Percentiles rank a stretch among this genome's conserved stretches.
Evolutionary conservation across 2,329 filamentous ascomycete genomes (phyloP).

Genomic region (Epichloe sibirici): DNA sequence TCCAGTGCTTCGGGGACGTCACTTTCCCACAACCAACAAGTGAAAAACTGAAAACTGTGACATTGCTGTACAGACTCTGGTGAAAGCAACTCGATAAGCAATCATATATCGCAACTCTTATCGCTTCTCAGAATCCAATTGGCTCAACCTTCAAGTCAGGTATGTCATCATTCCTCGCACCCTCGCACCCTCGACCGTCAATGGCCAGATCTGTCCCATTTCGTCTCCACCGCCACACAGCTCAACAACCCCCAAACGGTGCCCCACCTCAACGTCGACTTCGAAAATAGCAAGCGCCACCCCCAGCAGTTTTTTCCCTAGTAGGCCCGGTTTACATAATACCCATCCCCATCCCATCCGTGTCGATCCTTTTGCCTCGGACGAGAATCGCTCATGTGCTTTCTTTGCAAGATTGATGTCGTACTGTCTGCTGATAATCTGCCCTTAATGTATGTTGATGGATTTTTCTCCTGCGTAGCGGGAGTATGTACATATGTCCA

Average conservation of each 20-base stretch:
- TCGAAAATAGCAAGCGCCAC: conserved; percentile 2
- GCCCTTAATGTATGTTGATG: too few relatives aligned
- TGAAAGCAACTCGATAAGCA: too few relatives aligned
- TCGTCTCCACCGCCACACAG: conserved; percentile 1
- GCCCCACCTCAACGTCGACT: not conserved
- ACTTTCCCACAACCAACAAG: too few relatives aligned
- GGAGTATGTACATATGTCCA: too few relatives aligned
- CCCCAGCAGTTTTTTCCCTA: not conserved
- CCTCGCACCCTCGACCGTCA: too few relatives aligned
- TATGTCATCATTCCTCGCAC: too few relatives aligned
- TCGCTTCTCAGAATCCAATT: too few relatives aligned
- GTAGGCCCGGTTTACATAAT: not conserved
- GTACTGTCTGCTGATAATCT: not conserved
- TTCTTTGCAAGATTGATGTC: not conserved
- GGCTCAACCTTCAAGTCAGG: too few relatives aligned
- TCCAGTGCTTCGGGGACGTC: conserved; percentile 1
- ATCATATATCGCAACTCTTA: too few relatives aligned
- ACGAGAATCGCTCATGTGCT: conserved; percentile 6
- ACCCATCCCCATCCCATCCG: conserved; percentile 2
- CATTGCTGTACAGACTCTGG: not conserved
- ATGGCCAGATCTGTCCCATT: not conserved
- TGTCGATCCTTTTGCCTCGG: conserved; percentile 9
- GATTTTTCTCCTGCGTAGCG: too few relatives aligned
- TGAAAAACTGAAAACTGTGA: too few relatives aligned
- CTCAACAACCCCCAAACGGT: conserved; percentile 1